These are phyloP conservation scores for Neoscytalidium dimidiatum DNA, from an alignment of 2,329 filamentous ascomycete genomes.

Conservation along the genomic window DNA sequence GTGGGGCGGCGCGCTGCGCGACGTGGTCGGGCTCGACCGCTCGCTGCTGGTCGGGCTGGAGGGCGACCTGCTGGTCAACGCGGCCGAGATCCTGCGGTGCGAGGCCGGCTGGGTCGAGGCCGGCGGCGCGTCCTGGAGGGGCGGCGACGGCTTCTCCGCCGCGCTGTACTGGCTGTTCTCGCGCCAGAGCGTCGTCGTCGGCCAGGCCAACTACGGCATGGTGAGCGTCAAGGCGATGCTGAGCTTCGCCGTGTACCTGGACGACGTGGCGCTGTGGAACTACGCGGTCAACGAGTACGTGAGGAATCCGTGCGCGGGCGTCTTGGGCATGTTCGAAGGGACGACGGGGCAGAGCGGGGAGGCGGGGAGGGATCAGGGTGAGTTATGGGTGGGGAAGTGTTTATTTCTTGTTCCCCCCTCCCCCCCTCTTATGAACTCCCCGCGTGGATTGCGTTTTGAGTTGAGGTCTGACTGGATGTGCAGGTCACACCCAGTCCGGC, in stretches of 20 bases:
- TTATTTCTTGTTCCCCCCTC: neutral
- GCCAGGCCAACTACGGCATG: slow-evolving; percentile 49
- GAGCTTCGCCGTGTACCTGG: slow-evolving; percentile 44
- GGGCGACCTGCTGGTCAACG: slow-evolving; percentile 44
- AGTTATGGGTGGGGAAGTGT: neutral
- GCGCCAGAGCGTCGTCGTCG: slow-evolving; percentile 40
- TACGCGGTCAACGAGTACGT: slow-evolving; percentile 41
- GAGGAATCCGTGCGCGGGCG: slow-evolving; percentile 41
- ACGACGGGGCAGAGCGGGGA: slow-evolving; percentile 41
- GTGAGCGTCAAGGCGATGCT: slow-evolving; percentile 43
- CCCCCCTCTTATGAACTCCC: no score
- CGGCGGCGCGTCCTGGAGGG: slow-evolving; percentile 38
- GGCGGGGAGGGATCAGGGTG: slow-evolving; percentile 41
- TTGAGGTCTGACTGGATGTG: neutral
- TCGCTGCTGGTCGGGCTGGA: slow-evolving; percentile 43
- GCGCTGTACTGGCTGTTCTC: slow-evolving; percentile 47
- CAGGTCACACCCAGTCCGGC: slow-evolving; percentile 31
- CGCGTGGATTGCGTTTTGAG: neutral
- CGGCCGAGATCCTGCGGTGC: slow-evolving; percentile 49
- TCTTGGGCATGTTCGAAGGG: slow-evolving; percentile 30
- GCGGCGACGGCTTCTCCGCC: slow-evolving; percentile 40
- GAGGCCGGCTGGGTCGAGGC: slow-evolving; percentile 44
- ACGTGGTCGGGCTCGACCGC: slow-evolving; percentile 37
- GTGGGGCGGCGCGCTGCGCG: slow-evolving; percentile 37
- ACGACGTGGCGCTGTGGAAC: slow-evolving; percentile 45